Evolutionary conservation across 306 rosid species (phyloP).

Genomic region (barrel medic (Medicago truncatula)): MtrunA17r5.0-ANR NC_053047.1:39720001-39720500

Average conservation of each 20-base stretch:
- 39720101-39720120: no score
- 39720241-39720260: constrained; percentile 39
- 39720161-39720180: no score
- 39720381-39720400: not conserved
- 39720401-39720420: not conserved
- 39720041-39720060: not conserved
- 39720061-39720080: no score
- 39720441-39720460: constrained; percentile 78
- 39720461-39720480: constrained; percentile 82
- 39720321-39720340: constrained; percentile 74
- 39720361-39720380: not conserved
- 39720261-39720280: constrained; percentile 76
- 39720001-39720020: not conserved
- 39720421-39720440: constrained; percentile 19
- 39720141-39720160: no score
- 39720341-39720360: constrained; percentile 22
- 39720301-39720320: constrained; percentile 57
- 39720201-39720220: not conserved
- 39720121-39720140: no score
- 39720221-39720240: not conserved
- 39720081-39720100: no score
- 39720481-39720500: constrained; percentile 78
- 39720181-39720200: not conserved
- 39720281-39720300: constrained; percentile 49
- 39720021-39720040: not conserved